These are phyloP conservation scores for Cryptosporidium meleagridis DNA, from an alignment of 169 alveolate genomes.

Conservation along the genomic window DNA sequence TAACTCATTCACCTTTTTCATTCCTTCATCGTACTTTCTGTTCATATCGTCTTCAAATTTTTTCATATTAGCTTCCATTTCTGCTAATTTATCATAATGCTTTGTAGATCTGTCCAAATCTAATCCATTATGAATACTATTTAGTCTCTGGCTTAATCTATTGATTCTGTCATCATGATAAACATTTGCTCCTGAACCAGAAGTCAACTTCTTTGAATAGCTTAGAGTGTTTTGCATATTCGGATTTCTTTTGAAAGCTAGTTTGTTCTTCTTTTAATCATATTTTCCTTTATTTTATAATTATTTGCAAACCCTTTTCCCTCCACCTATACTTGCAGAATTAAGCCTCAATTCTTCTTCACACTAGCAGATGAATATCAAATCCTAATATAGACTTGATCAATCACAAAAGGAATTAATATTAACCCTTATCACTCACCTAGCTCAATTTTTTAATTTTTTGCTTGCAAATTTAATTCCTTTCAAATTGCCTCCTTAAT, in stretches of 20 bases:
- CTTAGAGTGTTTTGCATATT: not conserved
- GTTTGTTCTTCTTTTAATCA: not conserved
- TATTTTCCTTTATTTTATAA: not conserved
- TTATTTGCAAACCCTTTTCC: not conserved
- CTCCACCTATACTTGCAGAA: not conserved
- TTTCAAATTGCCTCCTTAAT: not conserved
- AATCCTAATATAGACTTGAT: too few relatives aligned
- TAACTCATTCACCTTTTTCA: conserved; percentile 26
- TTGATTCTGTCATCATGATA: conserved; percentile 58
- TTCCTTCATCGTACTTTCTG: conserved; percentile 9
- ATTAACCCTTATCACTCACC: not conserved
- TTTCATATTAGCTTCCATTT: conserved; percentile 29
- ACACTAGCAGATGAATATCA: not conserved
- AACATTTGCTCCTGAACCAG: not conserved
- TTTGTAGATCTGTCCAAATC: conserved; percentile 50
- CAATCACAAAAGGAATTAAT: not conserved
- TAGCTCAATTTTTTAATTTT: not conserved
- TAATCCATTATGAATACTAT: conserved; percentile 56
- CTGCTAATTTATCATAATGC: conserved; percentile 12
- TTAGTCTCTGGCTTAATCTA: conserved; percentile 65
- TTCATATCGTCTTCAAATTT: conserved; percentile 36
- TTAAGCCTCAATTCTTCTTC: not conserved
- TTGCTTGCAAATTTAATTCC: not conserved
- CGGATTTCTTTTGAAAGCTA: not conserved
- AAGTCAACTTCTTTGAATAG: conserved; percentile 8